Base-by-base conservation (phyloP, 108 stramenopile species). In the Nitzschia putrida region DNA sequence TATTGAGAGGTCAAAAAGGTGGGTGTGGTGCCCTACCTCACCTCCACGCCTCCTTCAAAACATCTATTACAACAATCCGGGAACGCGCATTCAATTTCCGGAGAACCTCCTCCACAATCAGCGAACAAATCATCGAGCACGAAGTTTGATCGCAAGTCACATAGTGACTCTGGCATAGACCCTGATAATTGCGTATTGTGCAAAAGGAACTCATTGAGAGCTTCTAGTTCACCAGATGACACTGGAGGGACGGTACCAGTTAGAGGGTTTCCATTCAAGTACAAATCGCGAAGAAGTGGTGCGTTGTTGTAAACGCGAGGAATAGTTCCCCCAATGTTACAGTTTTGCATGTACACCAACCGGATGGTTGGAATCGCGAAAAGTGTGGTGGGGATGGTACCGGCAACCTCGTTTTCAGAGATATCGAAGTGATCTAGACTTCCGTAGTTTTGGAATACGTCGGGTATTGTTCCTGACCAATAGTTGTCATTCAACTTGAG, bases 11-110 rank as follows among this genome's bases (percentile, higher is more conserved):
- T 16, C 14, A 49, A 49, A 5, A 49, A 6, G n/a, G n/a, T n/a
- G n/a, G n/a, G n/a, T n/a, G 47, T 49, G 47, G 18, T 16, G 1
- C 3, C 47, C 47, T 49, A 49, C 18, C n/a, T 49, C n/a, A 51
- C 21, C 8, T 25, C 42, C 3, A 20, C 54, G 20, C 18, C 54
- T 5, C 74, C 59, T 55, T 73, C 68, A 47, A 84, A 84, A 51
- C 83, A 84, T 49, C 74, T 61, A 59, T 75, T 84, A 58, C 84
- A 85, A 56, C 84, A 85, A 10, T 77, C 73, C 6, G 84, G 84
- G 64, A 80, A 78, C 0, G 29, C 25, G 54, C 84, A 85, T 52
- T 64, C 37, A 25, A 85, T 51, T 66, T 80, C 73, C 9, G 84
- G 78, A 0, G 39, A 42, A n/a, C 24, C 50, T 26, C 83, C 83